A percentile compares a stretch with the other conserved stretches of the same genome.
These are phyloP conservation scores for Fusarium transvaalense DNA, from an alignment of 2,329 filamentous ascomycete species.

Conservation along the genomic window DNA sequence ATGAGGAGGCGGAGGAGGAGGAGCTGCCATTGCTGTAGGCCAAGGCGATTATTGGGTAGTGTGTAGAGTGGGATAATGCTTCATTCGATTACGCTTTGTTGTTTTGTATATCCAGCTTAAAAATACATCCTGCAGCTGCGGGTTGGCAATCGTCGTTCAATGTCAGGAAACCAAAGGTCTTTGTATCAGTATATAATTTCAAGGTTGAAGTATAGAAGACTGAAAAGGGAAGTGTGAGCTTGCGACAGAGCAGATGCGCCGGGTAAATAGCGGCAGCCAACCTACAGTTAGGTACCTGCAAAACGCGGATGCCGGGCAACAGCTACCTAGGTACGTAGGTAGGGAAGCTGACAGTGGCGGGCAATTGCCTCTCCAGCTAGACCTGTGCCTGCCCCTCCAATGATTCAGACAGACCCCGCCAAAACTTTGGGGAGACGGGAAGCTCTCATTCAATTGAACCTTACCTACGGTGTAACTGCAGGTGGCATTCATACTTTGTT, in stretches of 20 bases:
- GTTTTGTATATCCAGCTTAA: background rate
- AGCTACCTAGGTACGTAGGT: conserved; percentile 10
- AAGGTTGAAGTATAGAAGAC: background rate
- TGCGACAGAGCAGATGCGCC: conserved; percentile 37
- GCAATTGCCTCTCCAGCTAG: background rate
- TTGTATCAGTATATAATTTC: background rate
- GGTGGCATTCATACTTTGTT: conserved; percentile 24
- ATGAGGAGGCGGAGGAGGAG: conserved; percentile 54
- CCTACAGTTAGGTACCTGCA: background rate
- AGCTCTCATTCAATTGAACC: conserved; percentile 20
- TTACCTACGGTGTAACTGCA: conserved; percentile 27
- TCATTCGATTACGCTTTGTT: background rate
- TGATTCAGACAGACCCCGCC: conserved; percentile 49
- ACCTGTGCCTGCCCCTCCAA: conserved; percentile 51
- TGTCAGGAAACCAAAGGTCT: background rate
- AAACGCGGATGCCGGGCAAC: background rate
- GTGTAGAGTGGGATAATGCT: background rate
- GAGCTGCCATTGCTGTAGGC: conserved; percentile 47
- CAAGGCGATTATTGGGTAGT: background rate
- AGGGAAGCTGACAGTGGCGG: conserved; percentile 14
- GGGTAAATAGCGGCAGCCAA: conserved; percentile 49
- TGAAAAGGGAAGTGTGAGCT: background rate
- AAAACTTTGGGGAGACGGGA: conserved; percentile 42
- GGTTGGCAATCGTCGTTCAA: background rate
- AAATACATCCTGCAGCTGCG: background rate